phyloP scores from a whole-genome alignment of 2,329 filamentous ascomycete species.

The Stagonosporopsis rhizophila region DNA sequence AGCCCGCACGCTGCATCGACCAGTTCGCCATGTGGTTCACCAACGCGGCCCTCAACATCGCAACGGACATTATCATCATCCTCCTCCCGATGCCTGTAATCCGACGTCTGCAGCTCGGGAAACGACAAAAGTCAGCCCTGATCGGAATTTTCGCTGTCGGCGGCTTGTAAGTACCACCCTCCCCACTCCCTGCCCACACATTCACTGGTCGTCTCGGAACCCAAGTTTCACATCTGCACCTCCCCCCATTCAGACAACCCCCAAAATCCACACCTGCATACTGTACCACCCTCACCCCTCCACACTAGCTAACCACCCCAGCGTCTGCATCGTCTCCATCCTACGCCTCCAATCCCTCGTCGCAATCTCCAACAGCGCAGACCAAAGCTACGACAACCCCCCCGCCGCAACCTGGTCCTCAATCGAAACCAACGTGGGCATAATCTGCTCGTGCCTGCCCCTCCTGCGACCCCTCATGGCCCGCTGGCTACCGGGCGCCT shows the following conservation, averaged over 20 bases:
- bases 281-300: neutral
- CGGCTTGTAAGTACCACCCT: slow-evolving; percentile 46
- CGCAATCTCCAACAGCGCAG: slow-evolving; percentile 38
- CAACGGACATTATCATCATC: slow-evolving; percentile 44
- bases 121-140: slow-evolving; percentile 47
- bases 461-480: slow-evolving; percentile 38
- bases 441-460: slow-evolving; percentile 45
- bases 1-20: slow-evolving; percentile 41
- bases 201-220: neutral
- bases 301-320: slow-evolving; percentile 20
- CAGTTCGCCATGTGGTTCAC: slow-evolving; percentile 42
- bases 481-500: slow-evolving; percentile 31
- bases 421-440: slow-evolving; percentile 42
- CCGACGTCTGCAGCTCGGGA: slow-evolving; percentile 42
- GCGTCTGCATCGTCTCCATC: slow-evolving; percentile 46
- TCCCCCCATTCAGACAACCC: slow-evolving; percentile 13
- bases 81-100: slow-evolving; percentile 47
- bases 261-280: neutral
- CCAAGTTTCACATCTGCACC: slow-evolving; percentile 12
- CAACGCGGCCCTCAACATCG: slow-evolving; percentile 43
- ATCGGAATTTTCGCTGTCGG: slow-evolving; percentile 50
- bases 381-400: slow-evolving; percentile 44
- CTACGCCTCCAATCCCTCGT: slow-evolving; percentile 44
- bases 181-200: neutral
- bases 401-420: slow-evolving; percentile 41